Base-by-base conservation (phyloP, 2,329 filamentous ascomycete genomes). In the Microcyclospora tardicrescens region DNA sequence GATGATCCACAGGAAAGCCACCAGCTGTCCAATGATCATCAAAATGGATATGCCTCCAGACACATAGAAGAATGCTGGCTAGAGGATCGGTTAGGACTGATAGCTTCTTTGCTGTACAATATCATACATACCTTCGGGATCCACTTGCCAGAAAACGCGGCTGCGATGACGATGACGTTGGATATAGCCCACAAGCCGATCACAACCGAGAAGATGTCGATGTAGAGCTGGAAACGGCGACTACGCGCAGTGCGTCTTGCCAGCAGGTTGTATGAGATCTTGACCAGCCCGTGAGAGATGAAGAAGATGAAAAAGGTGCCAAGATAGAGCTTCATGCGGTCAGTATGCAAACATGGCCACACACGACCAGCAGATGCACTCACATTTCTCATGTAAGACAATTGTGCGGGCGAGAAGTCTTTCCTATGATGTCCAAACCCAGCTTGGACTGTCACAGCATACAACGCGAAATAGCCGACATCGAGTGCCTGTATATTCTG, bases 1-100 rank as follows among this genome's bases (percentile, higher is more conserved):
- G 9, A 40, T 35, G 16, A 43, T 39, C 37, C 40, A 40, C 8
- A 43, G 14, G 27, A 43, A 40, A 10, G 34, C 38, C 6, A 36
- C 27, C 4, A 43, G 16, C 16, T 40, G 40, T 16, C 16, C 16
- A 5, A 37, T 12, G 8, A 31, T 30, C 10, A 43, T 33, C 3
- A 14, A 30, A 3, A 39, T 33, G 3, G 40, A 16, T 5, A 43
- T 5, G 11, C 11, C 6, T 10, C 36, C 36, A 12, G 36, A 38
- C 12, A 24, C 29, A 8, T 15, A 24, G 28, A 38, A 16, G 28
- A 38, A 38, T 12, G n/a, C 12, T 38, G 24, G 16, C 29, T 33
- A 24, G 19, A 24, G 19, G 19, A 4, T 24, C 19, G 19, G 19
- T 24, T 8, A 24, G 19, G 19, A 8, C 8, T 24, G 19, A 8